phyloP scores from a whole-genome alignment of 2,329 filamentous ascomycete genomes.

The Chalaropsis thielavioides region DNA sequence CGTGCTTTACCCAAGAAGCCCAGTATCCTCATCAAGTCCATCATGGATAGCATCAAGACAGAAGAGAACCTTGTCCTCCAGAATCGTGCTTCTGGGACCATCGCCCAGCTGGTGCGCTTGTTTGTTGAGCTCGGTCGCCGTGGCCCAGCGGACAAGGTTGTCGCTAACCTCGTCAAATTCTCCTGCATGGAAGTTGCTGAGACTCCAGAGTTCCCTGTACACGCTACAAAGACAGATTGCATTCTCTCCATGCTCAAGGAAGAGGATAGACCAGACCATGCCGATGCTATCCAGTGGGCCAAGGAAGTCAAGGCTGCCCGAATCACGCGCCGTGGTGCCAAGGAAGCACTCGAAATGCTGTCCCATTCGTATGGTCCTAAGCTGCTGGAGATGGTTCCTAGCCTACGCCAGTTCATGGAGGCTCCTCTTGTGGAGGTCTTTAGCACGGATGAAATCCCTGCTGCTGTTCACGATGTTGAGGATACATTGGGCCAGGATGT shows the following conservation, averaged over 20 bases:
- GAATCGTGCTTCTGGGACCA: slow-evolving; percentile 67
- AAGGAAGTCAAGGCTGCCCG: slow-evolving; percentile 76
- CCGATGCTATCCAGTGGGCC: slow-evolving; percentile 80
- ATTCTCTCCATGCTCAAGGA: slow-evolving; percentile 94
- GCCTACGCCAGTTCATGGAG: slow-evolving; percentile 67
- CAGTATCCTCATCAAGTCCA: slow-evolving; percentile 78
- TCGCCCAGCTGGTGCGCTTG: slow-evolving; percentile 71
- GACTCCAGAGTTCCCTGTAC: slow-evolving; percentile 84
- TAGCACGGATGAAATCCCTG: slow-evolving; percentile 48
- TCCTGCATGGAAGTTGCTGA: slow-evolving; percentile 96
- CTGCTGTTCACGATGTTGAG: slow-evolving; percentile 58
- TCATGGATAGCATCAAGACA: slow-evolving; percentile 96
- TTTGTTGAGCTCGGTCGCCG: slow-evolving; percentile 68
- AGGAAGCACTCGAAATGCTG: slow-evolving; percentile 82
- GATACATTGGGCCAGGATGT: slow-evolving; percentile 75
- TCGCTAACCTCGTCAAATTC: slow-evolving; percentile 90
- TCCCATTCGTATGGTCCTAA: slow-evolving; percentile 62
- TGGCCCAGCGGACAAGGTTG: slow-evolving; percentile 86
- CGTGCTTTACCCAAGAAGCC: slow-evolving; percentile 83
- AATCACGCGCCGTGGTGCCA: slow-evolving; percentile 82
- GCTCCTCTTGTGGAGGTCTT: slow-evolving; percentile 64
- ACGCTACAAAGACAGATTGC: slow-evolving; percentile 60
- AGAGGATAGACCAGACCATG: slow-evolving; percentile 85
- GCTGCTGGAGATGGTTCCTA: slow-evolving; percentile 72
- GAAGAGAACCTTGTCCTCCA: slow-evolving; percentile 88